Evolutionary conservation across 257 asterid species (phyloP).

Genomic region (Coffea canephora): DNA sequence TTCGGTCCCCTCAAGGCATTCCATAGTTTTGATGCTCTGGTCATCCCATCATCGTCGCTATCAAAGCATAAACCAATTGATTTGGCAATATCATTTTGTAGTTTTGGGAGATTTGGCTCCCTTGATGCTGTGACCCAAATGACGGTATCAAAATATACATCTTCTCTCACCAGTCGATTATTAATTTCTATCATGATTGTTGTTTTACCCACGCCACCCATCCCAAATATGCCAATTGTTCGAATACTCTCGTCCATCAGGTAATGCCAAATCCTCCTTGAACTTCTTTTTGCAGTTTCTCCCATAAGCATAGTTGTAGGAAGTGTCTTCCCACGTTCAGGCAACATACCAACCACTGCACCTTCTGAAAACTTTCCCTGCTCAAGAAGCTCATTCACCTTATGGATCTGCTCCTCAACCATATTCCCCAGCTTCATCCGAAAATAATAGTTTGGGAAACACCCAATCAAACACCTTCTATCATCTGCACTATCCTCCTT

Average conservation of each 20-base stretch:
- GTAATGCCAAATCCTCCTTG: conserved; percentile 16
- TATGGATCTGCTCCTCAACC: conserved; percentile 18
- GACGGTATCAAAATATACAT: conserved; percentile 17
- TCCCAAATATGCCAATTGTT: conserved; percentile 24
- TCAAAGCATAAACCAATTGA: conserved; percentile 18
- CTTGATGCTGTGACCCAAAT: conserved; percentile 34
- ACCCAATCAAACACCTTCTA: conserved; percentile 18
- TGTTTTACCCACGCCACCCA: conserved; percentile 30
- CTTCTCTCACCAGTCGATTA: conserved; percentile 17
- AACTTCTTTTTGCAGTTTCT: conserved; percentile 19
- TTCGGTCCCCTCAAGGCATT: conserved; percentile 17
- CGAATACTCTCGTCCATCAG: conserved; percentile 20
- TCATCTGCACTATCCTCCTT: neutral
- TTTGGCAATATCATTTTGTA: conserved; percentile 26
- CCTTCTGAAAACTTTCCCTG: conserved; percentile 16
- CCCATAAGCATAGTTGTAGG: conserved; percentile 25
- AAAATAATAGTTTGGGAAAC: conserved; percentile 23
- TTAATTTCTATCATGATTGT: conserved; percentile 22
- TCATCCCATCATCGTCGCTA: conserved; percentile 15
- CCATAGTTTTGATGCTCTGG: conserved; percentile 14
- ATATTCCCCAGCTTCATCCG: conserved; percentile 23
- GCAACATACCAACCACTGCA: conserved; percentile 18
- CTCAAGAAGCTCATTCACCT: conserved; percentile 19
- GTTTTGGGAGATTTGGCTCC: conserved; percentile 15
- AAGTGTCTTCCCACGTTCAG: conserved; percentile 21